Conservation (phyloP, 805 yeast genomes). For the Starmerella vaccinii region DNA sequence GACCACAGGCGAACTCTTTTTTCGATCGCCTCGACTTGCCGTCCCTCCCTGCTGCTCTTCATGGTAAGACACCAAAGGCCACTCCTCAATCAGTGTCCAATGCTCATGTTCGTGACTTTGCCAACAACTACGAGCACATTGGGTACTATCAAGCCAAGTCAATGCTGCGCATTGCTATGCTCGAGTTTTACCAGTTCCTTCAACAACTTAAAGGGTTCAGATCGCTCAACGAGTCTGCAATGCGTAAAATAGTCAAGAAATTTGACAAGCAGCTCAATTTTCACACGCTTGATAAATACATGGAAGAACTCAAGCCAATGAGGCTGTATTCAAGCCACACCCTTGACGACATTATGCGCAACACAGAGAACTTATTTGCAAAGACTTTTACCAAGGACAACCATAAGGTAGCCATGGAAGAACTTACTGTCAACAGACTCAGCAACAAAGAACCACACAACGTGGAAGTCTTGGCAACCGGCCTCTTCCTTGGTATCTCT, state of each 20-base stretch:
- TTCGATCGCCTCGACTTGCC: constrained; percentile 19
- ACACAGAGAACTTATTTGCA: constrained; percentile 60
- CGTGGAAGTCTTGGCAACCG: constrained; percentile 44
- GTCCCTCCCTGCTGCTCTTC: constrained; percentile 14
- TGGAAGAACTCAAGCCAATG: constrained; percentile 48
- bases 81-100: background rate
- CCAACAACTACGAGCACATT: constrained; percentile 26
- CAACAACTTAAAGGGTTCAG: constrained; percentile 62
- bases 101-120: constrained; percentile 18
- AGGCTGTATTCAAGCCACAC: constrained; percentile 41
- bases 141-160: constrained; percentile 57
- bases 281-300: constrained; percentile 39
- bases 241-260: constrained; percentile 80
- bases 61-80: background rate
- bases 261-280: constrained; percentile 61
- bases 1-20: background rate
- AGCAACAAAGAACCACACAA: constrained; percentile 30
- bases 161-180: constrained; percentile 55
- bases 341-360: constrained; percentile 50
- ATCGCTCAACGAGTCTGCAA: constrained; percentile 72
- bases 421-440: constrained; percentile 43
- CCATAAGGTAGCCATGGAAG: constrained; percentile 61
- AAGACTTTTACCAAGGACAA: constrained; percentile 59
- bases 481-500: constrained; percentile 59
- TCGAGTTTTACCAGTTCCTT: constrained; percentile 64